A percentile compares a stretch with the other conserved stretches of the same genome.
Evolutionary conservation across 768 basidiomycete species (phyloP).

Genomic region (Lactarius hengduanensis): DNA sequence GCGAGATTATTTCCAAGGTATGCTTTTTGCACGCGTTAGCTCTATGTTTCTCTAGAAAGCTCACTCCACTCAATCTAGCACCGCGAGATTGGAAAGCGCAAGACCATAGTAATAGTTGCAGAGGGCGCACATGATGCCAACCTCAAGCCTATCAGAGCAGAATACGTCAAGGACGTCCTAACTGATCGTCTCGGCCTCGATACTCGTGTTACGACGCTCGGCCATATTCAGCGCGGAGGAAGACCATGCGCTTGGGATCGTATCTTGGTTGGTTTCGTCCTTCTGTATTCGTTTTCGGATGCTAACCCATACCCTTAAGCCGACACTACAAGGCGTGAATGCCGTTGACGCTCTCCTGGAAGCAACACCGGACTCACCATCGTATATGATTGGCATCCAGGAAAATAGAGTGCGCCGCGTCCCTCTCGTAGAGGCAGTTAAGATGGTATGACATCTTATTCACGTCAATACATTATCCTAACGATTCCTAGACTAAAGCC

Average conservation of each 20-base stretch:
- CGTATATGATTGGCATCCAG: conserved; percentile 94
- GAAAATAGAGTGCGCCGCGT: conserved; percentile 95
- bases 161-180: conserved; percentile 88
- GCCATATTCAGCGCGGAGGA: conserved; percentile 96
- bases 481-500: conserved; percentile 65
- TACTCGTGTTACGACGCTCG: conserved; percentile 93
- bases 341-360: conserved; percentile 87
- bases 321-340: conserved; percentile 93
- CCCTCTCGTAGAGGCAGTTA: conserved; percentile 90
- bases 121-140: conserved; percentile 90
- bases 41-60: background rate
- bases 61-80: conserved; percentile 53
- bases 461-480: background rate
- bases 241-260: conserved; percentile 91
- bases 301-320: conserved; percentile 45
- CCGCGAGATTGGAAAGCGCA: conserved; percentile 88
- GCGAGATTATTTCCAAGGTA: conserved; percentile 75
- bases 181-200: conserved; percentile 86
- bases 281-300: conserved; percentile 8
- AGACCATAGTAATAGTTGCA: conserved; percentile 97
- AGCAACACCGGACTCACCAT: conserved; percentile 85
- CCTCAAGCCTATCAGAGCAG: conserved; percentile 89
- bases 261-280: conserved; percentile 58
- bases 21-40: conserved; percentile 31
- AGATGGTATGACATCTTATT: conserved; percentile 51